These are phyloP conservation scores for Trichosporon ovoides DNA, from an alignment of 1,284 basidiomycete genomes.

Conservation along the genomic window DNA sequence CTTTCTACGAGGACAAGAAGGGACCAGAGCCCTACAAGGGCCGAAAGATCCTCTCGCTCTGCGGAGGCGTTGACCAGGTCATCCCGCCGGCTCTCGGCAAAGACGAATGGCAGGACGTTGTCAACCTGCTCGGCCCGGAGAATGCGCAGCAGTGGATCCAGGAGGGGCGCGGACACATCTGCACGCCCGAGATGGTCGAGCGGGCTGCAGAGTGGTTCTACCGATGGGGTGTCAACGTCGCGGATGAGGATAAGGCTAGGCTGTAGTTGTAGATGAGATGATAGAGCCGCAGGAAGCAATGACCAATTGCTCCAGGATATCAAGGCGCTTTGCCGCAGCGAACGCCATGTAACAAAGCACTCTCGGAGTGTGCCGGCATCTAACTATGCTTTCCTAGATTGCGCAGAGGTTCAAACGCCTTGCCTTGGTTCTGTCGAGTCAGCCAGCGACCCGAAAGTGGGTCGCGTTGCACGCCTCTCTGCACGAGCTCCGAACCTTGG, in stretches of 20 bases:
- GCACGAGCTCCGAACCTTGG: too few relatives aligned
- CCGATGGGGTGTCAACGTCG: not conserved
- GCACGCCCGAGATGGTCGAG: slow-evolving; percentile 44
- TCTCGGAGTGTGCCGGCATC: too few relatives aligned
- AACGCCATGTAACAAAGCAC: too few relatives aligned
- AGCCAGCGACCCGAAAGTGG: too few relatives aligned
- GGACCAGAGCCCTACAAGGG: slow-evolving; percentile 52
- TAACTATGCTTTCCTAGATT: too few relatives aligned
- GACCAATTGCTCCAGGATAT: too few relatives aligned
- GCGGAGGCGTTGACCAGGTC: slow-evolving; percentile 51
- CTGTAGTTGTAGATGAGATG: not conserved
- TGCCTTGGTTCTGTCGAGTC: too few relatives aligned
- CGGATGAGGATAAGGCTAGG: not conserved
- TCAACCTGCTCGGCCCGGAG: not conserved
- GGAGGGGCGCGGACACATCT: slow-evolving; percentile 12
- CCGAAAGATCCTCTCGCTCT: slow-evolving; percentile 65
- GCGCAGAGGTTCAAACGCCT: too few relatives aligned
- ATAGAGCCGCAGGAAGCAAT: too few relatives aligned
- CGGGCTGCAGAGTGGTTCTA: slow-evolving; percentile 44
- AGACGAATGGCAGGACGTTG: not conserved
- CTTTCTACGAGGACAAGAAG: slow-evolving; percentile 11
- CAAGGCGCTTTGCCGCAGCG: too few relatives aligned
- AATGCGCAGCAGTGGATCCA: slow-evolving; percentile 10
- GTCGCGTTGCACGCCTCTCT: too few relatives aligned
- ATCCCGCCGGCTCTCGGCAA: slow-evolving; percentile 25